A percentile compares a stretch with the other conserved stretches of the same genome.
Conservation (phyloP, 306 rosid species). For the Elaeagnus macrophylla region DNA sequence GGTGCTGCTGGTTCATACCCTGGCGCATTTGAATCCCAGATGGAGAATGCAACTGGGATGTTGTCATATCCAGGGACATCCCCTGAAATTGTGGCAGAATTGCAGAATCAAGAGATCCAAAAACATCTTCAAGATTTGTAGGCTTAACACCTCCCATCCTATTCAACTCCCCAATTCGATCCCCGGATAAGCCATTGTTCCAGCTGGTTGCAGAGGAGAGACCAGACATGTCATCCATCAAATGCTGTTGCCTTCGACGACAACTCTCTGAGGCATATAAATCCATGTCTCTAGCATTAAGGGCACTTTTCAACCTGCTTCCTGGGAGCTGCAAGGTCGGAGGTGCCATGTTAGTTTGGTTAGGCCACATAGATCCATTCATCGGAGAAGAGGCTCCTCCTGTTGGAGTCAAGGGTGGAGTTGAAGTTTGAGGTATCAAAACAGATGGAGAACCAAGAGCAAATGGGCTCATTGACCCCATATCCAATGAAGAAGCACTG, state of each 20-base stretch:
- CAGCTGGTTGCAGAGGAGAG: constrained; percentile 49
- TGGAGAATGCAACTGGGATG: constrained; percentile 45
- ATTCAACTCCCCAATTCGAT: constrained; percentile 34
- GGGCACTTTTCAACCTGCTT: constrained; percentile 52
- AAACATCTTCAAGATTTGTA: constrained; percentile 52
- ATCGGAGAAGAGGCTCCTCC: constrained; percentile 48
- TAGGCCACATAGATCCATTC: constrained; percentile 45
- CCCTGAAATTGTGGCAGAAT: constrained; percentile 50
- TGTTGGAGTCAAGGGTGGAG: constrained; percentile 54
- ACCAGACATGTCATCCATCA: constrained; percentile 45
- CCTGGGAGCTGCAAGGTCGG: constrained; percentile 52
- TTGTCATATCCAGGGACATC: constrained; percentile 39
- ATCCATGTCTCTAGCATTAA: constrained; percentile 43
- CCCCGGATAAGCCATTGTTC: constrained; percentile 42
- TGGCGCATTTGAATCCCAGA: constrained; percentile 44
- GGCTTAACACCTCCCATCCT: constrained; percentile 44
- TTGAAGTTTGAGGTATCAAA: constrained; percentile 34
- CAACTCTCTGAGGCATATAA: constrained; percentile 44
- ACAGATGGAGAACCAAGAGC: constrained; percentile 40
- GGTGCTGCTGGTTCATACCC: constrained; percentile 37
- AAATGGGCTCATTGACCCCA: constrained; percentile 42
- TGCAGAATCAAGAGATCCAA: constrained; percentile 43
- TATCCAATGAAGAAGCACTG: constrained; percentile 31
- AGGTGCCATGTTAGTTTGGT: constrained; percentile 35
- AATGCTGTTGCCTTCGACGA: constrained; percentile 38